Conservation (phyloP, 208 protist genomes). For the Endotrypanum monterogeii region DNA sequence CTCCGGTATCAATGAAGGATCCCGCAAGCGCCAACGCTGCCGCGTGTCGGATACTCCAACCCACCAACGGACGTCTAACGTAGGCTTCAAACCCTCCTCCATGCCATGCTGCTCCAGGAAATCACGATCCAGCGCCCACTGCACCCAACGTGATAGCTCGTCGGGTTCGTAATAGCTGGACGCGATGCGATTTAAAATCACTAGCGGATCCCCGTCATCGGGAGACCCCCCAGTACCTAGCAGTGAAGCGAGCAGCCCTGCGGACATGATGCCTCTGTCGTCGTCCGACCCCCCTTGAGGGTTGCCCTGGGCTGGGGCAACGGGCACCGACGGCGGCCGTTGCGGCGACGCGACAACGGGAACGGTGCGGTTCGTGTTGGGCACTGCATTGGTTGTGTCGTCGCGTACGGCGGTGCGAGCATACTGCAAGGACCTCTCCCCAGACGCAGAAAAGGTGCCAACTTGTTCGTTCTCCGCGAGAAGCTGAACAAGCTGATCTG, state of each 20-base stretch:
- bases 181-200: conserved; percentile 21
- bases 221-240: conserved; percentile 3
- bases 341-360: neutral
- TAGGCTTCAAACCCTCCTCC: conserved; percentile 35
- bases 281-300: neutral
- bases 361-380: neutral
- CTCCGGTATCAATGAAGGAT: conserved; percentile 52
- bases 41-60: conserved; percentile 56
- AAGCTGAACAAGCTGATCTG: conserved; percentile 2
- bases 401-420: neutral
- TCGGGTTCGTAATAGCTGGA: conserved; percentile 29
- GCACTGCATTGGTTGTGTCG: neutral
- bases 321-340: neutral
- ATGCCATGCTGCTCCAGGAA: conserved; percentile 34
- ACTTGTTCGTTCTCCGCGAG: too few species aligned
- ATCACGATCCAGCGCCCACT: conserved; percentile 40
- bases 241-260: conserved; percentile 5
- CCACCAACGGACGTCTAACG: conserved; percentile 74
- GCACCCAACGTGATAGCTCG: conserved; percentile 32
- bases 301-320: neutral
- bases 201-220: conserved; percentile 23
- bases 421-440: conserved; percentile 2
- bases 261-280: neutral
- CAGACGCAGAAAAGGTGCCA: too few species aligned
- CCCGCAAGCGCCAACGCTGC: conserved; percentile 69